Conservation (phyloP, 75 land plant genomes). For the Azolla pinnata region DNA sequence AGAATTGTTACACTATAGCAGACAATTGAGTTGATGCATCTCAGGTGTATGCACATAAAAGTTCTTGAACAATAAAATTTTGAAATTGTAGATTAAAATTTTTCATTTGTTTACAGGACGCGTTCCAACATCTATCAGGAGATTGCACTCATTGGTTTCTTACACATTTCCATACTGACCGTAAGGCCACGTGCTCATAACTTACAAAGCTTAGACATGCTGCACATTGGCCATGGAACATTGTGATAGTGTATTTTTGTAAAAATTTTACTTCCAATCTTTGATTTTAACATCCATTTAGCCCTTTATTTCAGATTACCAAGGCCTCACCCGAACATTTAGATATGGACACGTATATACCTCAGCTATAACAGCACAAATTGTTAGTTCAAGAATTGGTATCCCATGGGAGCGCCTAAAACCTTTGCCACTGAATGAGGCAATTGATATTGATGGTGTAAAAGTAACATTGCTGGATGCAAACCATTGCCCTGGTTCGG, state of each 20-base stretch:
- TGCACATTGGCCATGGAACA: background rate
- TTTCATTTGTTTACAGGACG: constrained; percentile 56
- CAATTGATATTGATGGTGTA: constrained; percentile 51
- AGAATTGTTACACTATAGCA: too few relatives aligned
- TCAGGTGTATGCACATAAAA: too few relatives aligned
- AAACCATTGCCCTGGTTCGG: constrained; percentile 94
- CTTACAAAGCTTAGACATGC: too few relatives aligned
- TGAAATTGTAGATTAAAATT: background rate
- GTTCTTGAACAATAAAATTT: too few relatives aligned
- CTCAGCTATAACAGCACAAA: constrained; percentile 76
- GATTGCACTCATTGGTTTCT: constrained; percentile 93
- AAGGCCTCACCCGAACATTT: constrained; percentile 81
- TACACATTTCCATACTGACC: constrained; percentile 89
- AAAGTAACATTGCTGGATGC: constrained; percentile 79
- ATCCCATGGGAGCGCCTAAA: constrained; percentile 67
- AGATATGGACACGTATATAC: constrained; percentile 82
- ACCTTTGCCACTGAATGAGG: constrained; percentile 61
- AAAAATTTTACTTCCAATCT: too few relatives aligned
- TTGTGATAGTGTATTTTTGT: too few relatives aligned
- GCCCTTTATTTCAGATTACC: constrained; percentile 95
- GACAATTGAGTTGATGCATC: too few relatives aligned
- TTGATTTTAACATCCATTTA: too few relatives aligned
- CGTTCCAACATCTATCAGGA: constrained; percentile 60
- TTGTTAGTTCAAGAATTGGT: constrained; percentile 82
- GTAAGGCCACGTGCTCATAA: too few relatives aligned